Evolutionary conservation across 1,284 basidiomycete genomes (phyloP).

Genomic region (Lentinula novae-zelandiae): DNA sequence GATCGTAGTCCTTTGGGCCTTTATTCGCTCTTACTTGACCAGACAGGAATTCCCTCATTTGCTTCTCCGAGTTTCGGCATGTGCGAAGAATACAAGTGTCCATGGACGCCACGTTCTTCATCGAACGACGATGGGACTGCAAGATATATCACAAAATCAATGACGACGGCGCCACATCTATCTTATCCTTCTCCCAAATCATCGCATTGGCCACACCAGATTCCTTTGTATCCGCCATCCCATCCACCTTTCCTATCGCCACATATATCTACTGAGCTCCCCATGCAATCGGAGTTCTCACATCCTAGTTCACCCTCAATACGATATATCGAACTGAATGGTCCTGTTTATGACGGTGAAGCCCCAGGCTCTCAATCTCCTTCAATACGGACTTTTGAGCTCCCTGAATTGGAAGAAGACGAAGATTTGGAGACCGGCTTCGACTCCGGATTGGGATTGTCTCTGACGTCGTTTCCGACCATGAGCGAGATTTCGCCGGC

Average conservation of each 20-base stretch:
- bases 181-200: not conserved
- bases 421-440: not conserved
- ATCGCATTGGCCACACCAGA: not conserved
- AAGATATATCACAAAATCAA: not conserved
- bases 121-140: not conserved
- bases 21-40: not conserved
- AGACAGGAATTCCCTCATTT: not conserved
- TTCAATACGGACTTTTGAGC: not conserved
- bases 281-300: not conserved
- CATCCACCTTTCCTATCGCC: not conserved
- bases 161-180: not conserved
- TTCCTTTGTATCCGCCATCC: not conserved
- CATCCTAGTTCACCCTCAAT: conserved; percentile 9
- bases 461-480: not conserved
- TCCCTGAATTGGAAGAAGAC: not conserved
- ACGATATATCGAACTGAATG: not conserved
- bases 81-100: not conserved
- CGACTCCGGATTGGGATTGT: not conserved
- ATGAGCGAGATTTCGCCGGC: not conserved
- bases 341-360: not conserved
- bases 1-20: not conserved
- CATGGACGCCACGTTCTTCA: not conserved
- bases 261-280: not conserved
- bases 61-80: not conserved
- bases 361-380: not conserved